Evolutionary conservation across 2,329 filamentous ascomycete genomes (phyloP), one percentile per base, ranked within the genome.

Genomic region (Trichoderma afroharzianum): DNA sequence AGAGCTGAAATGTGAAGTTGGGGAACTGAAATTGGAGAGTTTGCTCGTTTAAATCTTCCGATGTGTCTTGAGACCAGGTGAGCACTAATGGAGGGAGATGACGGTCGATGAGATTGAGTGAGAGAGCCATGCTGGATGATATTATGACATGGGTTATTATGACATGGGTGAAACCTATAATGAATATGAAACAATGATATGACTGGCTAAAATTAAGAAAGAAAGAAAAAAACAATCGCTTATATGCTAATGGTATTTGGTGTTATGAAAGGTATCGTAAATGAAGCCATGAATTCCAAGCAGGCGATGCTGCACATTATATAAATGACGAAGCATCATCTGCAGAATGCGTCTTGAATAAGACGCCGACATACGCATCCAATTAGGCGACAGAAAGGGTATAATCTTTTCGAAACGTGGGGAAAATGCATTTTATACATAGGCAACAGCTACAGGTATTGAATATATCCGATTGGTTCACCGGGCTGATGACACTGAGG

Each of bases 1-100:
- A 50, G 9, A 70, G 57, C 8, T 36, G 55, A 4, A 70, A 62
- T n/a, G 55, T 59, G 28, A 59, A 32, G 9, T 59, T 21, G 18
- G 55, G 32, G 28, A 59, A 59, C 0, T 59, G 55, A 11, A 59
- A 59, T 0, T 59, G 55, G 26, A 59, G 3, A n/a, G 18, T 33
- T 11, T 59, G 14, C 1, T 59, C 55, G 55, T 59, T 59, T 21
- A 59, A 6, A 2, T 59, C 55, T 21, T 32, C 28, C 21, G 55
- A 32, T 59, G 28, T 59, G 14, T 59, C 28, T 3, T 59, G 55
- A 0, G 55, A 59, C 28, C 28, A 59, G 8, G 55, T 33, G 28
- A 18, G 11, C 21, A 59, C 28, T 21, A 28, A 18, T 59, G 55
- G 26, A 12, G 55, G 55, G 55, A 59, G 55, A 59, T 32, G 55